Evolutionary conservation across 2,329 filamentous ascomycete genomes (phyloP).

Genomic region (Monascus ruber): DNA sequence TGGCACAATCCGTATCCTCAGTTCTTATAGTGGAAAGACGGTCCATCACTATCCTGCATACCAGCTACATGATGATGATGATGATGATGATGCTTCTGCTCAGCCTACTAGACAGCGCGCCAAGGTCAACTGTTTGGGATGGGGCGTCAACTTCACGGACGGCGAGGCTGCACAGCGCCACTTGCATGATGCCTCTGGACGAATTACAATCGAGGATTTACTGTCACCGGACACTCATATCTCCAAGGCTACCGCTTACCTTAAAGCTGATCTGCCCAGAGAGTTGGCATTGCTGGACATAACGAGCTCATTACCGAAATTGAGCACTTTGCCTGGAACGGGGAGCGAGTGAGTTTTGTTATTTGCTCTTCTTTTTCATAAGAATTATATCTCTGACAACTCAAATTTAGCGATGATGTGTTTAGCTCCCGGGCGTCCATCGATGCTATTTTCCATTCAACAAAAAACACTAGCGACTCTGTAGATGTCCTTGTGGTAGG

Average conservation of each 20-base stretch:
- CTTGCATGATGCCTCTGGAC: conserved; percentile 22
- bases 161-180: conserved; percentile 32
- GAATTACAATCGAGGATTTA: conserved; percentile 31
- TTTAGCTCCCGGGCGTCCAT: conserved; percentile 60
- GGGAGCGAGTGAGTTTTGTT: conserved; percentile 40
- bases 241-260: conserved; percentile 22
- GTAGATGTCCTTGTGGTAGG: conserved; percentile 70
- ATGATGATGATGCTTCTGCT: conserved; percentile 4
- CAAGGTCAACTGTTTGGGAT: conserved; percentile 39
- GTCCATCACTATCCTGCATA: conserved; percentile 54
- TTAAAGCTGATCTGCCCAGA: conserved; percentile 52
- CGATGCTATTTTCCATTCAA: conserved; percentile 56
- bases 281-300: conserved; percentile 66
- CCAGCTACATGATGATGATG: conserved; percentile 8
- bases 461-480: conserved; percentile 56
- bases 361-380: background rate
- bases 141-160: conserved; percentile 46
- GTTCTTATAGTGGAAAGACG: conserved; percentile 68
- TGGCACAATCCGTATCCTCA: conserved; percentile 63
- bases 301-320: conserved; percentile 62
- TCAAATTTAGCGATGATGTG: conserved; percentile 45
- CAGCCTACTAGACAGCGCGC: conserved; percentile 2
- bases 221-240: conserved; percentile 27
- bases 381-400: conserved; percentile 3
- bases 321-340: conserved; percentile 59